phyloP scores from a whole-genome alignment of 2,329 filamentous ascomycete genomes.

The Rhynchosporium secalis region DNA sequence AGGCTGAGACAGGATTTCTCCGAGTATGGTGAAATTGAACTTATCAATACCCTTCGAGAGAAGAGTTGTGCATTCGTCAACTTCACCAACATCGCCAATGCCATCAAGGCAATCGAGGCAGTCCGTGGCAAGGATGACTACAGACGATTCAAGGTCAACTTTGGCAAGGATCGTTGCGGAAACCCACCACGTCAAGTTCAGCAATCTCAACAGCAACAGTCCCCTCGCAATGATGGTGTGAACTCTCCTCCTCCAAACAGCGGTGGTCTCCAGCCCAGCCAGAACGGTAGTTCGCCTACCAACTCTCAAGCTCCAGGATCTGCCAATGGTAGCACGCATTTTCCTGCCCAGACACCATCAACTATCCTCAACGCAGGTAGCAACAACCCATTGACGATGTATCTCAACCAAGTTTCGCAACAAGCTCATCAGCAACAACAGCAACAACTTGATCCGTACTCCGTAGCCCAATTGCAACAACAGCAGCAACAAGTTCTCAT shows the following conservation, averaged over 20 bases:
- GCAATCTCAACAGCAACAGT: constrained; percentile 55
- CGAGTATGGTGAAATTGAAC: constrained; percentile 95
- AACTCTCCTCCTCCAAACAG: constrained; percentile 53
- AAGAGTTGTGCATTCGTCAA: constrained; percentile 99
- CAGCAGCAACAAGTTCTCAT: constrained; percentile 71
- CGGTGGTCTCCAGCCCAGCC: constrained; percentile 38
- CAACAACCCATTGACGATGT: constrained; percentile 91
- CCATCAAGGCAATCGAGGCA: constrained; percentile 98
- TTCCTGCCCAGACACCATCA: constrained; percentile 63
- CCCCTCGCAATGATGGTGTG: constrained; percentile 63
- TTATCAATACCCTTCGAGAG: constrained; percentile 94
- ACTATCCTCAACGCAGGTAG: constrained; percentile 74
- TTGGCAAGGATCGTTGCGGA: constrained; percentile 96
- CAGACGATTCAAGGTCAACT: constrained; percentile 99
- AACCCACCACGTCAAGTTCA: constrained; percentile 88
- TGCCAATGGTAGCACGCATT: constrained; percentile 44
- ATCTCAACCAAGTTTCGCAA: constrained; percentile 79
- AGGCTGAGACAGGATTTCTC: constrained; percentile 94
- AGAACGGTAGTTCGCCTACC: constrained; percentile 39
- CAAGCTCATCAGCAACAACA: constrained; percentile 70
- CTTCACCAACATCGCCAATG: constrained; percentile 99
- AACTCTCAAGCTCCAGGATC: constrained; percentile 52
- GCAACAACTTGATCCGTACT: constrained; percentile 46
- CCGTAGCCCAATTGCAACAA: constrained; percentile 48
- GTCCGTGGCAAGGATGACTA: constrained; percentile 95